Conservation (phyloP, 257 asterid genomes). For the Nyctanthes arbortristis region DNA sequence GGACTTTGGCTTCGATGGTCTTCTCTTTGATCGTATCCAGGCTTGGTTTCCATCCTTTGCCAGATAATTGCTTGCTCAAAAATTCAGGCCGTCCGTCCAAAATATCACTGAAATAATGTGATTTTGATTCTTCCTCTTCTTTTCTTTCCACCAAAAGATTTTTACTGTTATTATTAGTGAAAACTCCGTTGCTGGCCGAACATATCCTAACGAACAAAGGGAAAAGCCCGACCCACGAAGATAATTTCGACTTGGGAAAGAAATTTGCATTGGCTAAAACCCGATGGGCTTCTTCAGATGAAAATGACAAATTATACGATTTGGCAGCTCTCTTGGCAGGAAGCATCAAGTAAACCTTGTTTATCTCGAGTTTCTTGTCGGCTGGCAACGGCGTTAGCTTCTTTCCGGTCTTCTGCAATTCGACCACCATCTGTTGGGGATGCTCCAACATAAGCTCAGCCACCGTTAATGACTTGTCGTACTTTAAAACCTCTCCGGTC, state of each 20-base stretch:
- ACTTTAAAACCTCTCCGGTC: constrained; percentile 56
- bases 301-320: constrained; percentile 36
- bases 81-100: constrained; percentile 72
- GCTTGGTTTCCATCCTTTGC: constrained; percentile 91
- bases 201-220: constrained; percentile 62
- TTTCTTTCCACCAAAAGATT: constrained; percentile 13
- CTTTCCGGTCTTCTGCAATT: constrained; percentile 37
- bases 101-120: constrained; percentile 45
- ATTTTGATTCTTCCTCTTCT: constrained; percentile 16
- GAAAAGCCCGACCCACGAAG: constrained; percentile 48
- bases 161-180: constrained; percentile 11
- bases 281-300: constrained; percentile 53
- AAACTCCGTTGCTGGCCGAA: constrained; percentile 30
- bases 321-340: constrained; percentile 62
- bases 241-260: constrained; percentile 38
- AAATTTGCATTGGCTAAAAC: constrained; percentile 38
- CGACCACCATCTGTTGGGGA: constrained; percentile 75
- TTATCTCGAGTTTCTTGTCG: constrained; percentile 60
- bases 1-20: constrained; percentile 44
- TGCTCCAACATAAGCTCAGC: constrained; percentile 88
- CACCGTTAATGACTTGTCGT: constrained; percentile 56
- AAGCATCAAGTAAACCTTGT: constrained; percentile 62
- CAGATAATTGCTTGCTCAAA: constrained; percentile 69
- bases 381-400: constrained; percentile 69
- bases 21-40: constrained; percentile 79